Conservation (phyloP, 164 flowering plant species). For the Vitis cinerea region DNA sequence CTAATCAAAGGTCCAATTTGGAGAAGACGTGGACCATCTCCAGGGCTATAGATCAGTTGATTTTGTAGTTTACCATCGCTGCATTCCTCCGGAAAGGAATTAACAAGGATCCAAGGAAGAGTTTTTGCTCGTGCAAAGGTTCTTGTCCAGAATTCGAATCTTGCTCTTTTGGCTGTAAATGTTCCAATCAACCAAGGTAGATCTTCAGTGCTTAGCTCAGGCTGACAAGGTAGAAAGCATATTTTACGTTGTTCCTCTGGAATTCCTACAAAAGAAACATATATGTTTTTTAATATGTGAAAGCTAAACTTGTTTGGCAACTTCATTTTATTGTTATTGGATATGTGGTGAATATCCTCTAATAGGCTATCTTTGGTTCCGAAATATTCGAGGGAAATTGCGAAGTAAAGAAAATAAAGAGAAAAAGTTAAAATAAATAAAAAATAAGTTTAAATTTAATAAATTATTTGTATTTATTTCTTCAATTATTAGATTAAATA, state of each 20-base stretch:
- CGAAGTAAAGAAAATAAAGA: too few species aligned
- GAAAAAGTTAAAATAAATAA: too few species aligned
- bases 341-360: too few species aligned
- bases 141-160: conserved; percentile 70
- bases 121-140: conserved; percentile 43
- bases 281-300: background rate
- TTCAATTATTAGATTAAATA: too few species aligned
- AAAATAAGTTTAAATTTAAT: too few species aligned
- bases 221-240: conserved; percentile 33
- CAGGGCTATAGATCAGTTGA: background rate
- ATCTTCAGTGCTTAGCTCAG: conserved; percentile 38
- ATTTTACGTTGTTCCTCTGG: conserved; percentile 33
- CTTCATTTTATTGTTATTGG: too few species aligned
- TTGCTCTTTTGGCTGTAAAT: conserved; percentile 30
- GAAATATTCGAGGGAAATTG: too few species aligned
- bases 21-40: conserved; percentile 15
- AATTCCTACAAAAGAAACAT: conserved; percentile 35
- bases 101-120: conserved; percentile 52
- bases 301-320: too few species aligned
- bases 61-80: background rate
- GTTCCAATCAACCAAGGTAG: conserved; percentile 84
- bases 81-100: conserved; percentile 48
- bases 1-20: conserved; percentile 47
- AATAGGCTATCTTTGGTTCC: too few species aligned
- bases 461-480: too few species aligned